Evolutionary conservation across 805 yeast species (phyloP).

Genomic region (Yamadazyma kitorensis): DNA sequence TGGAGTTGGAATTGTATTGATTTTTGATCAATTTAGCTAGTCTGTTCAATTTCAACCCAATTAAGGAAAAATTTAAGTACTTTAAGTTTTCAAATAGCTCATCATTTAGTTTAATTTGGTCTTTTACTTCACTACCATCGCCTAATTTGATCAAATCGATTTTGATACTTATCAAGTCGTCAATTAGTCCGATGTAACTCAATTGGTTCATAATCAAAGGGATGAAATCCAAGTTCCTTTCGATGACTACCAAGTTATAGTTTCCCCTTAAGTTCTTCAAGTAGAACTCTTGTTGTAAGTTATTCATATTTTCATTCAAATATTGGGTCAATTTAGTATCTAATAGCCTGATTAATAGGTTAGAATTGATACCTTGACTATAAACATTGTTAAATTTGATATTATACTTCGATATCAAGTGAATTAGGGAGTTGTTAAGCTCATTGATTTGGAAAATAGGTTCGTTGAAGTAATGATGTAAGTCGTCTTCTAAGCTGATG

Average conservation of each 20-base stretch:
- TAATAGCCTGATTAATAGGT: slow-evolving; percentile 44
- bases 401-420: slow-evolving; percentile 32
- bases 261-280: slow-evolving; percentile 40
- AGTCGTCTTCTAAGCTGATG: slow-evolving; percentile 34
- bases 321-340: slow-evolving; percentile 34
- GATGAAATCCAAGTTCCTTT: slow-evolving; percentile 70
- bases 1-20: slow-evolving; percentile 42
- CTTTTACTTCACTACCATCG: slow-evolving; percentile 11
- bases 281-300: slow-evolving; percentile 38
- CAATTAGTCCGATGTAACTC: slow-evolving; percentile 78
- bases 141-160: slow-evolving; percentile 30
- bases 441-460: slow-evolving; percentile 45
- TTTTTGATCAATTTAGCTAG: slow-evolving; percentile 69
- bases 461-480: slow-evolving; percentile 42
- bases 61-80: slow-evolving; percentile 71
- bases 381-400: slow-evolving; percentile 53
- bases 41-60: slow-evolving; percentile 69
- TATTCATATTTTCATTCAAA: slow-evolving; percentile 32
- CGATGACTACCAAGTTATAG: slow-evolving; percentile 73
- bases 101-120: slow-evolving; percentile 39
- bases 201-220: slow-evolving; percentile 74
- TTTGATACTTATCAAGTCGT: slow-evolving; percentile 60
- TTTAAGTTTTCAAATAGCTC: slow-evolving; percentile 50
- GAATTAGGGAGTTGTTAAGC: slow-evolving; percentile 49
- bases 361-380: slow-evolving; percentile 59